Evolutionary conservation across 1,284 basidiomycete species (phyloP).

Genomic region (Ustilago xerochloae): DNA sequence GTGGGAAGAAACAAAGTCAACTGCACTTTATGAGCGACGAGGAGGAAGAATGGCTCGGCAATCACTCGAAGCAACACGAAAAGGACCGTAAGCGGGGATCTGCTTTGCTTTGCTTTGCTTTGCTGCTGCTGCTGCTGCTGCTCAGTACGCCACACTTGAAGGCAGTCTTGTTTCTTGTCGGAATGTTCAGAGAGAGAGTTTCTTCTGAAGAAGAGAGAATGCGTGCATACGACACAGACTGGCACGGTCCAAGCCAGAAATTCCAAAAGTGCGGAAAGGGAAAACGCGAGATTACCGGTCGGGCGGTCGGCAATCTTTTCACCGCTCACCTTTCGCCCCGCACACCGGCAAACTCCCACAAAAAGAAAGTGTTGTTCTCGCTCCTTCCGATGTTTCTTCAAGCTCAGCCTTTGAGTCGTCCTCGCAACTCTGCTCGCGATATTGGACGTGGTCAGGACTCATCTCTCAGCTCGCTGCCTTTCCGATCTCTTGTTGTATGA

Average conservation of each 20-base stretch:
- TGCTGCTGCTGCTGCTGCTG: too few species aligned
- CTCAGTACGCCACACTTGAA: not conserved
- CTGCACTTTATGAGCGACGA: not conserved
- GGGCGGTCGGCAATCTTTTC: constrained; percentile 37
- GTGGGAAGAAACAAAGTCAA: too few species aligned
- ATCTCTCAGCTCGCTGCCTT: too few species aligned
- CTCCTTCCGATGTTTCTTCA: too few species aligned
- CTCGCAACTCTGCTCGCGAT: too few species aligned
- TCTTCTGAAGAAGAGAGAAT: constrained; percentile 6
- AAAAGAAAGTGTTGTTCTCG: not conserved
- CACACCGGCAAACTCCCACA: constrained; percentile 37
- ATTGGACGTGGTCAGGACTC: too few species aligned
- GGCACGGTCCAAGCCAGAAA: constrained; percentile 14
- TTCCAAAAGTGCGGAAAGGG: not conserved
- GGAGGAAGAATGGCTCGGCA: constrained; percentile 7
- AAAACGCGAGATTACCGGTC: constrained; percentile 30
- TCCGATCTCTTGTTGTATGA: too few species aligned
- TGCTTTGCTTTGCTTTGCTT: too few species aligned
- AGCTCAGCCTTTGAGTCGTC: too few species aligned
- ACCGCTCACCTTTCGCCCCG: constrained; percentile 13
- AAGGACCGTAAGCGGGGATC: not conserved
- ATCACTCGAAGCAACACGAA: not conserved
- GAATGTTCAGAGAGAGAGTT: too few species aligned
- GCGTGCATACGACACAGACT: constrained; percentile 10
- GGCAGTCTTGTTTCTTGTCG: constrained; percentile 3